Conservation (phyloP, 306 rosid species). For the Cajanus cajan region DNA sequence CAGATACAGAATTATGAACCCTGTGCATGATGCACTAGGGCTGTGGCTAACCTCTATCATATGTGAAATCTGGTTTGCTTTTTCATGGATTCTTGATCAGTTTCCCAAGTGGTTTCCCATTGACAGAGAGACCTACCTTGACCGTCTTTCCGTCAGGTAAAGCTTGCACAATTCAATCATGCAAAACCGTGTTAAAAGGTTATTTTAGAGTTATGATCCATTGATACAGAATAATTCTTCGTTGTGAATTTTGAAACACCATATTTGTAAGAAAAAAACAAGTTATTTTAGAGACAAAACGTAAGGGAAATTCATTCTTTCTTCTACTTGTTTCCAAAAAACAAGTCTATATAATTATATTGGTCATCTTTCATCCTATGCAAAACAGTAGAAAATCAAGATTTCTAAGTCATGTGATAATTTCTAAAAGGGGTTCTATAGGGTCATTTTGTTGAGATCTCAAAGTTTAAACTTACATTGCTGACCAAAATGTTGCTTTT, state of each 20-base stretch:
- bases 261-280: too few species aligned
- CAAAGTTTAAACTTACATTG: not conserved
- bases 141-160: constrained; percentile 80
- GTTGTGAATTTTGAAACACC: too few species aligned
- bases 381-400: not conserved
- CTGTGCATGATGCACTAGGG: constrained; percentile 80
- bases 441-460: not conserved
- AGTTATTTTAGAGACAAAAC: not conserved
- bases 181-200: not conserved
- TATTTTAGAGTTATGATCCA: too few species aligned
- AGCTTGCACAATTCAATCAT: not conserved
- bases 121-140: constrained; percentile 84
- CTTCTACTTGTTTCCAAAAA: not conserved
- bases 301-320: not conserved
- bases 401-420: not conserved
- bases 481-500: not conserved
- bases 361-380: not conserved
- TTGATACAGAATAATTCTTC: too few species aligned
- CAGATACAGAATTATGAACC: constrained; percentile 72
- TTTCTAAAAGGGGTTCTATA: not conserved
- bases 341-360: not conserved
- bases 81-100: constrained; percentile 94
- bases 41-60: constrained; percentile 89
- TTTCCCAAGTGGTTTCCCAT: constrained; percentile 91
- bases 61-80: constrained; percentile 93